These are phyloP conservation scores for Triglochin maritima DNA, from an alignment of 106 monocot genomes.

Conservation along the genomic window DNA sequence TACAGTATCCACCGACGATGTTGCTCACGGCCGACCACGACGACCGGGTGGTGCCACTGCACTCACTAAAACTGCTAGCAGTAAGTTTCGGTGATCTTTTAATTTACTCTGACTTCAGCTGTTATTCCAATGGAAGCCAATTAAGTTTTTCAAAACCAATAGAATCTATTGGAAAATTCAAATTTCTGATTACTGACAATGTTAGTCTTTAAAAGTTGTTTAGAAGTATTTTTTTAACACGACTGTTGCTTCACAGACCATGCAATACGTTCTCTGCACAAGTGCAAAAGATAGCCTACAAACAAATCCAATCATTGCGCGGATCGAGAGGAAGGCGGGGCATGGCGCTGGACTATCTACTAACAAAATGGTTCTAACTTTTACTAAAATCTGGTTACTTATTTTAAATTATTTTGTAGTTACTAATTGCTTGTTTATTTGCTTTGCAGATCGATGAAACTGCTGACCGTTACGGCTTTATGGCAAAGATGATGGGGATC, in stretches of 20 bases:
- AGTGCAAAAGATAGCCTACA: slow-evolving; percentile 51
- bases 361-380: slow-evolving; percentile 44
- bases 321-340: slow-evolving; percentile 66
- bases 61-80: slow-evolving; percentile 76
- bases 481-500: slow-evolving; percentile 59
- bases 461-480: slow-evolving; percentile 71
- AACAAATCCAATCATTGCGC: slow-evolving; percentile 73
- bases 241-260: slow-evolving; percentile 33
- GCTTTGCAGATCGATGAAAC: slow-evolving; percentile 67
- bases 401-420: background rate
- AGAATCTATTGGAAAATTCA: too few species aligned
- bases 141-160: too few species aligned
- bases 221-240: background rate
- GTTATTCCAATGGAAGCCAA: background rate
- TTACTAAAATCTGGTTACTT: background rate
- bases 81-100: slow-evolving; percentile 29
- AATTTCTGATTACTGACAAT: too few species aligned
- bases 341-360: slow-evolving; percentile 71
- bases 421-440: background rate
- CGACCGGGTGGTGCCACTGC: slow-evolving; percentile 87
- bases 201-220: background rate
- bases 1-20: slow-evolving; percentile 79
- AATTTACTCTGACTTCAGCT: background rate
- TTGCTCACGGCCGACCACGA: slow-evolving; percentile 87
- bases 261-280: slow-evolving; percentile 69